Evolutionary conservation across 1,284 basidiomycete genomes (phyloP).

Genomic region (Sphaerobolus stellatus): DNA sequence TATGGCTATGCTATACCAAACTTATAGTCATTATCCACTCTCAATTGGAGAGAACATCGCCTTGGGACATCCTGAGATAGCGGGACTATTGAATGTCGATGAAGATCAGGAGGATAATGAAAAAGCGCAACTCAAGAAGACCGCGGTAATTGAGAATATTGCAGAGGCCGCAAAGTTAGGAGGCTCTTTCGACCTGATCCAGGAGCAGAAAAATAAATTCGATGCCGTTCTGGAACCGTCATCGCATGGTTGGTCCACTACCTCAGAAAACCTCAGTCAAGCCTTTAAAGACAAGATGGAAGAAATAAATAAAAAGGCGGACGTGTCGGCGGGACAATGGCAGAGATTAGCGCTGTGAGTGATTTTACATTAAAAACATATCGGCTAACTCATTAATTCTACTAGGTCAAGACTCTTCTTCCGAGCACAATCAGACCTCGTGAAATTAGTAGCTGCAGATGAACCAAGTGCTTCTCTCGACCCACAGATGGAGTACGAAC

Average conservation of each 20-base stretch:
- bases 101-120: not conserved
- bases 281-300: constrained; percentile 19
- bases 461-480: constrained; percentile 57
- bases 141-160: constrained; percentile 30
- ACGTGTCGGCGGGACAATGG: constrained; percentile 37
- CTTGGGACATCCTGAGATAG: constrained; percentile 37
- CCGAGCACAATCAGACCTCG: constrained; percentile 43
- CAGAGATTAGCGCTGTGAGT: constrained; percentile 44
- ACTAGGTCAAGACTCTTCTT: constrained; percentile 40
- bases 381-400: not conserved
- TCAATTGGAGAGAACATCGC: constrained; percentile 47
- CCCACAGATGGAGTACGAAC: constrained; percentile 45
- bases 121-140: constrained; percentile 10
- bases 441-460: constrained; percentile 49
- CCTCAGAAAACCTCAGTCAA: constrained; percentile 28
- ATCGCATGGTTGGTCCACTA: constrained; percentile 13
- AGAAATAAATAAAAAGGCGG: constrained; percentile 22
- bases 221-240: constrained; percentile 37
- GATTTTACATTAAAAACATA: not conserved
- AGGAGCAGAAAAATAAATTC: constrained; percentile 21
- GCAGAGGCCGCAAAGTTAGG: constrained; percentile 37
- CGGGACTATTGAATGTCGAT: constrained; percentile 23
- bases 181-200: constrained; percentile 35
- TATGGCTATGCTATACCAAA: constrained; percentile 44
- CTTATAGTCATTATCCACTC: constrained; percentile 44